phyloP scores from a whole-genome alignment of 2,329 filamentous ascomycete genomes.

The Trichoderma gracile region DNA sequence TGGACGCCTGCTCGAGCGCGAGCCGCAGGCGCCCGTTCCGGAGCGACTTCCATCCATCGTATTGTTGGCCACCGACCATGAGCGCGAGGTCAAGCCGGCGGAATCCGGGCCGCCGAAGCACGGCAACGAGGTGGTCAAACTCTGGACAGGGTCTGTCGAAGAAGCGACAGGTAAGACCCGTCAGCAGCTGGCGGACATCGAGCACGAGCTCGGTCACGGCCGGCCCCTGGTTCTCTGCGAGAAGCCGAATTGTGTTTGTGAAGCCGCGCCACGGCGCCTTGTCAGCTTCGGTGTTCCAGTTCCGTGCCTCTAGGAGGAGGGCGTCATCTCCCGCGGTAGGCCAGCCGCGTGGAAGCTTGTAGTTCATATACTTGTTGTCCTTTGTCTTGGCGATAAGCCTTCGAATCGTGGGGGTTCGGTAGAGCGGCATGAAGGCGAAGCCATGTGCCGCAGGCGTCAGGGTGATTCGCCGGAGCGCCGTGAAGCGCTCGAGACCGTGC shows the following conservation, averaged over 20 bases:
- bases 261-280: conserved; percentile 39
- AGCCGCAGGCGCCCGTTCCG: not conserved
- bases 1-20: not conserved
- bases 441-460: conserved; percentile 46
- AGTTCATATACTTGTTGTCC: conserved; percentile 34
- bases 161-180: conserved; percentile 37
- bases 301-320: not conserved
- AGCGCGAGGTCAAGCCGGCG: conserved; percentile 5
- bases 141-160: conserved; percentile 35
- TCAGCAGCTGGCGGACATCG: conserved; percentile 35
- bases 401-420: conserved; percentile 47
- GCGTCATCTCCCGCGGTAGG: not conserved
- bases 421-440: conserved; percentile 38
- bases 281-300: conserved; percentile 22
- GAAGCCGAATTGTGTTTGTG: conserved; percentile 26
- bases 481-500: conserved; percentile 39
- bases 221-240: conserved; percentile 31
- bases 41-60: not conserved
- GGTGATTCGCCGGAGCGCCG: conserved; percentile 39
- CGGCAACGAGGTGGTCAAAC: conserved; percentile 31
- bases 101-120: not conserved
- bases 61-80: not conserved
- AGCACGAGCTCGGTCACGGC: conserved; percentile 40
- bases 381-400: conserved; percentile 36
- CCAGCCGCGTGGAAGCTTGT: conserved; percentile 40